Conservation (phyloP, 139 green algal genomes). For the Closterium sp. region DNA sequence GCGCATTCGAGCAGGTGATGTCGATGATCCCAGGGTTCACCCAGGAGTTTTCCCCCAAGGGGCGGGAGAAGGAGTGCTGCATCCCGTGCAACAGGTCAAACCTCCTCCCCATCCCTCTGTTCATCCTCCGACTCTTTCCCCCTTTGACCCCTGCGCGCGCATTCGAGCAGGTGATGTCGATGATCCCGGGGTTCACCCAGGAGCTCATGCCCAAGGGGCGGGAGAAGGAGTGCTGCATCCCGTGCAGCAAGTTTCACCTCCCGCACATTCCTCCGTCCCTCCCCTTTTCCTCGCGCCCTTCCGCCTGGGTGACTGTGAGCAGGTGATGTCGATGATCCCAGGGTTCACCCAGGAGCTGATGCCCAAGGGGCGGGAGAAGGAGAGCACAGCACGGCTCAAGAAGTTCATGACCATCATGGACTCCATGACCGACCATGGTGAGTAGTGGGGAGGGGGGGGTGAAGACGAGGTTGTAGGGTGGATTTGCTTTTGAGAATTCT, state of each 20-base stretch:
- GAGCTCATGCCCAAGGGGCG: constrained; percentile 63
- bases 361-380: constrained; percentile 74
- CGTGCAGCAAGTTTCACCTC: constrained; percentile 74
- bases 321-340: constrained; percentile 97
- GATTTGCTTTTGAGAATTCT: no score
- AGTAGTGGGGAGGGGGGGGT: background rate
- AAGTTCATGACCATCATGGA: constrained; percentile 97
- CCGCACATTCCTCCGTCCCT: background rate
- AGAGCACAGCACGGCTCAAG: constrained; percentile 80
- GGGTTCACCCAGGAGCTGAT: constrained; percentile 80
- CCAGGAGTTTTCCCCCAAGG: constrained; percentile 66
- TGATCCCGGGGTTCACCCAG: constrained; percentile 82
- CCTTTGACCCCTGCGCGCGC: background rate
- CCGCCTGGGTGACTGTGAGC: background rate
- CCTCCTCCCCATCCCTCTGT: background rate
- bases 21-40: constrained; percentile 92
- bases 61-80: constrained; percentile 80
- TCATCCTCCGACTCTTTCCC: background rate
- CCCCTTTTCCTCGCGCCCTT: no score
- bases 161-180: constrained; percentile 81
- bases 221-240: constrained; percentile 81
- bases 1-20: constrained; percentile 76
- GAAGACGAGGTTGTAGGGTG: no score
- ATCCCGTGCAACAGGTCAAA: constrained; percentile 81
- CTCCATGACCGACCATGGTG: constrained; percentile 86